Percentiles rank a stretch among this genome's conserved stretches.
Conservation (phyloP, 352 stramenopile genomes). For the Globisporangium orthogonon region DNA sequence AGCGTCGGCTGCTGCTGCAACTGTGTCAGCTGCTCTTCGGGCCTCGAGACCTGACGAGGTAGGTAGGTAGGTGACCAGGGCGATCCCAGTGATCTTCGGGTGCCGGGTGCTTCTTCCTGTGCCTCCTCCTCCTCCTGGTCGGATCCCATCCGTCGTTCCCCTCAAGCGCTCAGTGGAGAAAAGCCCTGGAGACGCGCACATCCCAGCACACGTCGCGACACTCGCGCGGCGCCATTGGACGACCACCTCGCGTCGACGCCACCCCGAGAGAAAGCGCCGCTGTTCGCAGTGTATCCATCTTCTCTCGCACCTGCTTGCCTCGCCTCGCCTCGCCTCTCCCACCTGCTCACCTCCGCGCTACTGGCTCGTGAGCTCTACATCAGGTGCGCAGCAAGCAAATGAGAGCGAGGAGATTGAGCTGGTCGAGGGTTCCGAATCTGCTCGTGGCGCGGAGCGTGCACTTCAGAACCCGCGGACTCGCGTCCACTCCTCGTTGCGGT, state of each 20-base stretch:
- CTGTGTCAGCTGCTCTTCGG: no score
- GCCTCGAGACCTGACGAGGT: no score
- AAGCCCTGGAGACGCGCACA: neutral
- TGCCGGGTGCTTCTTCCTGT: neutral
- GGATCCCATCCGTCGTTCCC: neutral
- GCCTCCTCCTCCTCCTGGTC: neutral
- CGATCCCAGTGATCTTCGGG: no score
- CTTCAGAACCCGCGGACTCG: neutral
- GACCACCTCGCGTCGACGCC: neutral
- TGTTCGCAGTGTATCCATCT: slow-evolving; percentile 3
- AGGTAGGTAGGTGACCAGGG: no score
- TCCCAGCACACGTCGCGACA: neutral
- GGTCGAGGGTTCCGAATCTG: neutral
- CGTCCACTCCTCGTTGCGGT: neutral
- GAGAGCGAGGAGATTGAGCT: neutral
- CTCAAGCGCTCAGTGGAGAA: neutral
- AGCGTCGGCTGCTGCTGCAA: no score
- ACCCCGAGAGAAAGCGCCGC: neutral
- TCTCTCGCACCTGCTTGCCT: neutral
- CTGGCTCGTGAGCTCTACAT: neutral
- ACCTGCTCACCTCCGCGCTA: neutral
- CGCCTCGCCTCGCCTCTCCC: neutral
- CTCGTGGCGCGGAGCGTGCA: neutral
- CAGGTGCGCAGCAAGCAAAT: neutral
- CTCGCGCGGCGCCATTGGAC: neutral